These are phyloP conservation scores for Arabidopsis hybrid DNA, from an alignment of 441 rosid genomes.

Conservation along the genomic window DNA sequence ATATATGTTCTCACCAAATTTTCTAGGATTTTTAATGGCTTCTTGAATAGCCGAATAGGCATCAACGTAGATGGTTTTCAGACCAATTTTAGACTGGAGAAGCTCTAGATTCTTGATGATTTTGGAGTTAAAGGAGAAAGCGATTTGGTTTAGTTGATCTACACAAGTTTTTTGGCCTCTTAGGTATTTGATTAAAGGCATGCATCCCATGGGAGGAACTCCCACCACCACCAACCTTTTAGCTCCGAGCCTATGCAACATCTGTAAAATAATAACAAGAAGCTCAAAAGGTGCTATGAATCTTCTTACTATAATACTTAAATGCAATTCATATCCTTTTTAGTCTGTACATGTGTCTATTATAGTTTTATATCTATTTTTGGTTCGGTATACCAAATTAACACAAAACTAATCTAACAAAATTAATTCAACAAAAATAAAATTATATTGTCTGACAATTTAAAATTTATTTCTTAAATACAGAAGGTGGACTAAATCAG, in stretches of 20 bases:
- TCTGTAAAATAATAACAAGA: conserved; percentile 48
- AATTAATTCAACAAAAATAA: not conserved
- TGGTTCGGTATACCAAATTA: conserved; percentile 1
- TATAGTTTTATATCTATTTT: not conserved
- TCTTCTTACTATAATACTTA: not conserved
- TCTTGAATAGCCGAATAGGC: conserved; percentile 50
- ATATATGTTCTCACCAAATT: conserved; percentile 53
- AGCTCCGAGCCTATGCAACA: conserved; percentile 62
- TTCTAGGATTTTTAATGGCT: conserved; percentile 55
- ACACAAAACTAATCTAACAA: not conserved
- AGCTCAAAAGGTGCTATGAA: conserved; percentile 1
- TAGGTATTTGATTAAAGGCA: conserved; percentile 75
- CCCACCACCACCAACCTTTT: conserved; percentile 74
- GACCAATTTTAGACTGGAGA: conserved; percentile 45
- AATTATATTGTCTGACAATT: not conserved
- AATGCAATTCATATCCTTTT: not conserved
- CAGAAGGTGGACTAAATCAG: not conserved
- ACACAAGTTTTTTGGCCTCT: conserved; percentile 53
- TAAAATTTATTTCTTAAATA: not conserved
- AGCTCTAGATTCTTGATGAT: conserved; percentile 48
- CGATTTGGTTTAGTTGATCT: conserved; percentile 54
- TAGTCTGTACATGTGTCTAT: not conserved
- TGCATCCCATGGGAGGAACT: conserved; percentile 84
- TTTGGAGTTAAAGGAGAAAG: conserved; percentile 63
- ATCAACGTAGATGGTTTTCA: conserved; percentile 62